Evolutionary conservation across 1,284 basidiomycete species (phyloP), one percentile per base, ranked within the genome.

Genomic region (Schizophyllum amplum): DNA sequence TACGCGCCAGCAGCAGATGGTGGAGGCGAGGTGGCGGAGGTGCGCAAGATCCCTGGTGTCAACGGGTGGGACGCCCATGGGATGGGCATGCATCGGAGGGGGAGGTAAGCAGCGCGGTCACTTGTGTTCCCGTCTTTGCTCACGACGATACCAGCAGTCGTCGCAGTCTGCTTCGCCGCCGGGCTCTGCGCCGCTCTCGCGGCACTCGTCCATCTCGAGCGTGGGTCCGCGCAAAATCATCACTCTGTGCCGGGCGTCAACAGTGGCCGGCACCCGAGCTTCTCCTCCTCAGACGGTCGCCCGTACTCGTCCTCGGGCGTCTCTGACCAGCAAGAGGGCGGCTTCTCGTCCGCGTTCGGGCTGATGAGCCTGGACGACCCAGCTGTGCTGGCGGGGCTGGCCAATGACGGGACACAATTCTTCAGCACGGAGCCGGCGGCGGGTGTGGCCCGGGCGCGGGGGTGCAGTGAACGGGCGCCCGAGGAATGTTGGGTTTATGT

Each of bases 321-420:
- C 13, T 42, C 33, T 17, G 33, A 42, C 33, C 33, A 42, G 33
- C 33, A 63, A 17, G 69, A 78, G 60, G 77, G 74, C 49, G 79
- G 80, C 3, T 83, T 89, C 65, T 83, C 81, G 1, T 79, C 76
- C 50, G 83, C 82, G 1, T 87, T 89, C 65, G 86, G 84, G 5
- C 75, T 84, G 55, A 81, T 89, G 83, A 81, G 79, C 22, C 75
- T 89, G 53, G 86, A 87, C 59, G 86, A 88, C 64, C 80, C 82
- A 1, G 78, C 77, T 57, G 81, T 83, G 7, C 72, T 87, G 26
- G 82, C 83, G 0, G 81, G 82, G 1, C 71, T 87, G 49, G 69
- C 81, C 2, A 67, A 66, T 15, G 82, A 84, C 58, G 78, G 75
- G 1, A 74, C 75, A 15, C 80, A 84, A 0, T 88, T 87, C 72